Base-by-base conservation (phyloP, 2,329 filamentous ascomycete genomes). In the Cordyceps javanica region DNA sequence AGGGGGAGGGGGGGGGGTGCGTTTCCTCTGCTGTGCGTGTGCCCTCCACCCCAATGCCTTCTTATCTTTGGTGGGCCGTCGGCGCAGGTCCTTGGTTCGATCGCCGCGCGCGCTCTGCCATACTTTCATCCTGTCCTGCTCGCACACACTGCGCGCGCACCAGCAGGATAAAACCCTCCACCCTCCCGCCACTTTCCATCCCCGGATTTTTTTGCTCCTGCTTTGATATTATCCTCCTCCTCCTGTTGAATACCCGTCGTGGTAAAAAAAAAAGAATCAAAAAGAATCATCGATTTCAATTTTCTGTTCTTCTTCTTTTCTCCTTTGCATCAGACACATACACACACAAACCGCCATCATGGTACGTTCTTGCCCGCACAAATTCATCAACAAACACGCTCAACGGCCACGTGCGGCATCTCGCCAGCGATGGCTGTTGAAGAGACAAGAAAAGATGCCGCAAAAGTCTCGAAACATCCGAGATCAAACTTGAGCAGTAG, bases 291-390 rank as follows among this genome's bases (percentile, higher is more conserved):
- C n/a, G n/a, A 9, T 36, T 5, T 13, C 36, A n/a, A 13, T 23
- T 5, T 21, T 19, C 39, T 34, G 9, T 34, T 44, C 19, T 42
- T 41, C 16, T 34, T 54, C n/a, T 10, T 28, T 25, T 44, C 13
- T 23, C n/a, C 3, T 32, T 25, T 41, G 26, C 39, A 32, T 39
- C 38, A 44, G 11, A 44, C 26, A 53, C 25, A 53, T 25, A 46
- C 52, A 45, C 42, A 56, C 23, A 57, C 55, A 50, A 57, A 26
- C 46, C 46, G 46, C 36, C 55, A 57, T 13, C 46, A 57, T 57
- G 55, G 55, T 57, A 51, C 21, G 55, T 52, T 9, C 4, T 13
- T 14, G 23, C 16, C 14, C n/a, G n/a, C n/a, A n/a, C 38, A 21
- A 7, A 19, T 21, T 23, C 5, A 21, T 38, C 39, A 36, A 38